These are phyloP conservation scores for Scytalidium sp. DNA, from an alignment of 2,329 filamentous ascomycete genomes.

Conservation along the genomic window DNA sequence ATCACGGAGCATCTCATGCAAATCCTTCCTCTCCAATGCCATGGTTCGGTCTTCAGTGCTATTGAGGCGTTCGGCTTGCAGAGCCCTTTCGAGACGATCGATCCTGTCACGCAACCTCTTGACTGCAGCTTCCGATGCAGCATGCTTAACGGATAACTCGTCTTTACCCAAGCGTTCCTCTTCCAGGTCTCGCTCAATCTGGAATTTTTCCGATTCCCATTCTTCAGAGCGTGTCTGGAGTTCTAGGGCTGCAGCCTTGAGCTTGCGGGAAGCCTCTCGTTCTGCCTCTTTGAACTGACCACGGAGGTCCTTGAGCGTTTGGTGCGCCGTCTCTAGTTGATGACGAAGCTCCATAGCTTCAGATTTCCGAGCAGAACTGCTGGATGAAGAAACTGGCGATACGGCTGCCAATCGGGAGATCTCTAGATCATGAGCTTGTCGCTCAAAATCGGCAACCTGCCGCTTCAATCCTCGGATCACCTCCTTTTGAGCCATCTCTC, in stretches of 20 bases:
- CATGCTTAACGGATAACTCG: constrained; percentile 27
- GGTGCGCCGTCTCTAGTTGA: constrained; percentile 58
- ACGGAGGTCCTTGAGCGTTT: constrained; percentile 54
- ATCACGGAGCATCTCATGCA: constrained; percentile 59
- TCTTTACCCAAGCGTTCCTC: constrained; percentile 45
- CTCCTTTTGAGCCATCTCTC: constrained; percentile 63
- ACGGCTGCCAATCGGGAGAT: constrained; percentile 46
- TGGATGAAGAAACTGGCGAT: constrained; percentile 44
- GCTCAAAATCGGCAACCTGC: constrained; percentile 64
- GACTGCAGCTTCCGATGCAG: constrained; percentile 43
- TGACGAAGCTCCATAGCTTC: constrained; percentile 58
- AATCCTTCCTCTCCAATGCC: constrained; percentile 54
- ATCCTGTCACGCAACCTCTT: constrained; percentile 48
- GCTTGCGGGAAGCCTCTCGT: constrained; percentile 31
- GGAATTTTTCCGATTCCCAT: constrained; percentile 27
- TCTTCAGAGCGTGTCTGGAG: constrained; percentile 43
- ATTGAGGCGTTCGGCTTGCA: constrained; percentile 53
- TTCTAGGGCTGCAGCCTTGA: constrained; percentile 47
- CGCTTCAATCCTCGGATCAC: constrained; percentile 60
- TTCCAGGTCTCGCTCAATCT: constrained; percentile 37
- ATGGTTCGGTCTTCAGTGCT: constrained; percentile 55
- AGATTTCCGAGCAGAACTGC: constrained; percentile 50
- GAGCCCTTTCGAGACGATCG: constrained; percentile 38
- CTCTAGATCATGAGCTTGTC: constrained; percentile 62
- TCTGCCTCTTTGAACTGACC: constrained; percentile 46